Percentiles rank a stretch among this genome's conserved stretches.
These are phyloP conservation scores for Patellifolia procumbens DNA, from an alignment of 179 eudicot genomes.

Conservation along the genomic window DNA sequence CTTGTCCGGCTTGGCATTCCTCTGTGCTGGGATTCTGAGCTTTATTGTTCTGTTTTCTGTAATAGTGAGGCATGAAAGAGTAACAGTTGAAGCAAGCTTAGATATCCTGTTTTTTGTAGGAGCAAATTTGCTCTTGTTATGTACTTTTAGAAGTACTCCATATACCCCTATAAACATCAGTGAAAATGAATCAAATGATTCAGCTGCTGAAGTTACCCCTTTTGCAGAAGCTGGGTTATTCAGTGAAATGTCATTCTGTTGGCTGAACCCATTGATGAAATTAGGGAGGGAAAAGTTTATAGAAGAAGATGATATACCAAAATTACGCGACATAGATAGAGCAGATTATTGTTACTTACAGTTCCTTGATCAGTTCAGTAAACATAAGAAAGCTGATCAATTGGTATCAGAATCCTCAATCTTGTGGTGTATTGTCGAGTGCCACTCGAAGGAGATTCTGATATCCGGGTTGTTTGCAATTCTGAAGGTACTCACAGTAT, in stretches of 20 bases:
- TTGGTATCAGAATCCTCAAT: conserved; percentile 20
- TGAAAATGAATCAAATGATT: not conserved
- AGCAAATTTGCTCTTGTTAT: conserved; percentile 33
- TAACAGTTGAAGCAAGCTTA: conserved; percentile 29
- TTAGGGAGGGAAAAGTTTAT: conserved; percentile 36
- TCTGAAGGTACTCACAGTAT: conserved; percentile 33
- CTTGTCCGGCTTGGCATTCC: conserved; percentile 46
- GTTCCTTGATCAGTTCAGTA: conserved; percentile 26
- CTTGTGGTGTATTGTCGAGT: conserved; percentile 31
- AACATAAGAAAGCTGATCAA: conserved; percentile 13
- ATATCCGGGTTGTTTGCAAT: conserved; percentile 44
- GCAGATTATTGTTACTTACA: conserved; percentile 38
- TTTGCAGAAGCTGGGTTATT: conserved; percentile 32
- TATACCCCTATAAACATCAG: conserved; percentile 36
- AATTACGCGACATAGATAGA: conserved; percentile 28
- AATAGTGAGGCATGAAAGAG: conserved; percentile 26
- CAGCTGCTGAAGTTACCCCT: conserved; percentile 20
- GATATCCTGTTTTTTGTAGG: conserved; percentile 34
- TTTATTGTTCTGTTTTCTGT: conserved; percentile 42
- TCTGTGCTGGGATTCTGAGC: conserved; percentile 46
- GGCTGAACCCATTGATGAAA: conserved; percentile 43
- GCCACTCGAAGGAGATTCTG: conserved; percentile 36
- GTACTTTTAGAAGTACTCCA: conserved; percentile 46
- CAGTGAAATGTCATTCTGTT: conserved; percentile 42
- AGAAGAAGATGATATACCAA: conserved; percentile 35